These are phyloP conservation scores for Termitomyces sp. DNA, from an alignment of 768 basidiomycete species.

Conservation along the genomic window DNA sequence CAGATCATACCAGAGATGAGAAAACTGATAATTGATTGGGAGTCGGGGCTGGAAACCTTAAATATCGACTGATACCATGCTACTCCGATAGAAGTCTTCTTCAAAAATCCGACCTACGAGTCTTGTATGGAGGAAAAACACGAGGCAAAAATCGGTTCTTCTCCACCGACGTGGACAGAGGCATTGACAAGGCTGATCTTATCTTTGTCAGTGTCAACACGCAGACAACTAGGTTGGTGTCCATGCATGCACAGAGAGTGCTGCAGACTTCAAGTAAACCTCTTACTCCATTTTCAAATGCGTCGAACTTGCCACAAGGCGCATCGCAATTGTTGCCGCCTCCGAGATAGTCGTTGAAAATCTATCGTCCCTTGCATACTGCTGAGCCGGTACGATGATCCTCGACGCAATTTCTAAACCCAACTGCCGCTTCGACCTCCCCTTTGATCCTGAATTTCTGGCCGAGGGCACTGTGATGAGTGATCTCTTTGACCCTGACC, in stretches of 20 bases:
- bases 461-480: conserved; percentile 96
- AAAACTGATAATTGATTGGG: no score
- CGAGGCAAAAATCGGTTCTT: conserved; percentile 97
- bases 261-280: conserved; percentile 91
- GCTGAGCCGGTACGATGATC: conserved; percentile 99
- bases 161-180: conserved; percentile 90
- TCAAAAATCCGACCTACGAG: conserved; percentile 99
- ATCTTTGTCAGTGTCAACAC: conserved; percentile 99
- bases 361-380: conserved; percentile 98
- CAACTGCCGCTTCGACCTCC: conserved; percentile 90
- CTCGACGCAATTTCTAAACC: conserved; percentile 96
- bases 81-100: no score
- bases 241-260: conserved; percentile 96
- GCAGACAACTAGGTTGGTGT: conserved; percentile 99
- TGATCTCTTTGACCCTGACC: conserved; percentile 90
- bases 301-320: conserved; percentile 94
- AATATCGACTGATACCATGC: no score
- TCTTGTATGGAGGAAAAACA: conserved; percentile 86
- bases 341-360: conserved; percentile 98
- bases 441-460: conserved; percentile 98
- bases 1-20: no score
- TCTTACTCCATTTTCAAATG: conserved; percentile 53
- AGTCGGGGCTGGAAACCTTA: no score
- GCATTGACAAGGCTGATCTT: conserved; percentile 90
- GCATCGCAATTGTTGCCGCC: conserved; percentile 88